A percentile compares a stretch with the other conserved stretches of the same genome.
Conservation (phyloP, 192 early-diverging fungal species). For the Entophlyctis helioformis region DNA sequence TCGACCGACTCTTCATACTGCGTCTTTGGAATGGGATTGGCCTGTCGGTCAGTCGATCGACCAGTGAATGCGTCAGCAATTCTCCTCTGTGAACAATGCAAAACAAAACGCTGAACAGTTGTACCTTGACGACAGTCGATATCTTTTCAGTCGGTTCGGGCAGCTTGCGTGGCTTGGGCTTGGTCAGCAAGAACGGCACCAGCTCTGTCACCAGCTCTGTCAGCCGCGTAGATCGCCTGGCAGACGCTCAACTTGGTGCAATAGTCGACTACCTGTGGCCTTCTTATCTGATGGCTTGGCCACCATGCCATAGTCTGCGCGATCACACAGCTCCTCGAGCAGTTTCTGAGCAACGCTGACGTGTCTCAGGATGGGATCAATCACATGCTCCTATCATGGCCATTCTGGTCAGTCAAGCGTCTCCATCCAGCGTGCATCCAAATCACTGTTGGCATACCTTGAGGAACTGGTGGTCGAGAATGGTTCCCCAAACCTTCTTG, state of each 20-base stretch:
- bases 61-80: neutral
- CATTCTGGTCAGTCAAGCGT: neutral
- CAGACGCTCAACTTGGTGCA: neutral
- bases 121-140: conserved; percentile 21
- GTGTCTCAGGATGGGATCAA: conserved; percentile 21
- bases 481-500: conserved; percentile 15
- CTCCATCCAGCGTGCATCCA: neutral
- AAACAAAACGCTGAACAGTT: no score
- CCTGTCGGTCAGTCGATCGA: neutral
- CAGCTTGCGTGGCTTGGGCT: conserved; percentile 18
- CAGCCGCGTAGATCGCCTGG: neutral
- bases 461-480: conserved; percentile 8
- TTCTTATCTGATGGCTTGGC: conserved; percentile 16
- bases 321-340: conserved; percentile 12
- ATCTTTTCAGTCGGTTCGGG: conserved; percentile 16
- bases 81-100: no score
- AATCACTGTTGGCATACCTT: neutral
- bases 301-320: conserved; percentile 22
- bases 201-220: conserved; percentile 4
- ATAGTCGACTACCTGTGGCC: conserved; percentile 10
- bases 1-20: neutral
- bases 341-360: conserved; percentile 9
- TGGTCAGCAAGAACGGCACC: conserved; percentile 31
- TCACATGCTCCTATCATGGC: conserved; percentile 8
- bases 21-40: neutral